These are phyloP conservation scores for Fraxinus quadrangulata DNA, from an alignment of 257 asterid genomes.

Conservation along the genomic window DNA sequence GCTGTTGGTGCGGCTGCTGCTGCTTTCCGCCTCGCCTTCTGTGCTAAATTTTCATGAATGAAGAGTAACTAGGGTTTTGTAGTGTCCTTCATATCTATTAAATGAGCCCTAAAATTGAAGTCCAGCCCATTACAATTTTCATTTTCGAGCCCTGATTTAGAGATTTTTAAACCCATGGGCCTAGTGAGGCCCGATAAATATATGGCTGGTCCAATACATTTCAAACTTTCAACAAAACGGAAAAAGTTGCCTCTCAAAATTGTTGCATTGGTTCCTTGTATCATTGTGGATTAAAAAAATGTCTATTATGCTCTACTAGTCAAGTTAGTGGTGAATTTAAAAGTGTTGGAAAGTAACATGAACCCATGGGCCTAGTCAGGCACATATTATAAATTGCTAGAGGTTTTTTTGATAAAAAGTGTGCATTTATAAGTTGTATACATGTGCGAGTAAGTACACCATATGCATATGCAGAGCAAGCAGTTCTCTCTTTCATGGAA, in stretches of 20 bases:
- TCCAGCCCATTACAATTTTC: background rate
- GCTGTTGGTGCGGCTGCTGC: conserved; percentile 21
- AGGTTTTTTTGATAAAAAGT: too few relatives aligned
- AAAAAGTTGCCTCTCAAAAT: too few relatives aligned
- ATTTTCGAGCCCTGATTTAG: too few relatives aligned
- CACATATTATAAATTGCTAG: background rate
- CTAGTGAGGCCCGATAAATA: background rate
- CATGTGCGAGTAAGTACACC: too few relatives aligned
- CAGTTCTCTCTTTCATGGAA: background rate
- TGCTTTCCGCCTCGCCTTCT: conserved; percentile 30
- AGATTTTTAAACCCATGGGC: too few relatives aligned
- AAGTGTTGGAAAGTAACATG: background rate
- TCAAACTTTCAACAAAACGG: background rate
- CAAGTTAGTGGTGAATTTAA: too few relatives aligned
- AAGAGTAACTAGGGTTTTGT: conserved; percentile 38
- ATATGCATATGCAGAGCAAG: too few relatives aligned
- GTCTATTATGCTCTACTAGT: too few relatives aligned
- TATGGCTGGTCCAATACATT: background rate
- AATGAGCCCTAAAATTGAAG: background rate
- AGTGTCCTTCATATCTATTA: background rate
- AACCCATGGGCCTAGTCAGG: too few relatives aligned
- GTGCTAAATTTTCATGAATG: background rate
- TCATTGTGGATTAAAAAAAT: too few relatives aligned
- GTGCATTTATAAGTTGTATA: too few relatives aligned
- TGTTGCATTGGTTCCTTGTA: too few relatives aligned